Evolutionary conservation across 352 stramenopile species (phyloP), one percentile per base, ranked within the genome.

Genomic region (Phytophthora chlamydospora): DNA sequence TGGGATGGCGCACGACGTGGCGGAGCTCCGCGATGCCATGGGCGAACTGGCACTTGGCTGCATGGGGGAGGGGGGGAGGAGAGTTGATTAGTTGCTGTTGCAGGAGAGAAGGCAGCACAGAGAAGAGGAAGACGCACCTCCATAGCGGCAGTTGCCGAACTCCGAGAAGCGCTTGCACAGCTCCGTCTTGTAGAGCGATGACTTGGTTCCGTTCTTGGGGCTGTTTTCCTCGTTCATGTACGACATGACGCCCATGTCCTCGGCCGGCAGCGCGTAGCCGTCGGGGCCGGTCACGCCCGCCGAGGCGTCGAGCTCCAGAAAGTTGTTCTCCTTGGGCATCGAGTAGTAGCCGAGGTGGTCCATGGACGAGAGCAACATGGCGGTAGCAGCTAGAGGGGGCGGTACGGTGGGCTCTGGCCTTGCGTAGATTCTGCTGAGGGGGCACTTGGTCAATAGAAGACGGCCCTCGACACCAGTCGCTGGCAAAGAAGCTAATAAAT

Each of bases 31-130:
- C 77, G 48, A 92, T 74, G 29, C 87, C 87, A 48, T 95, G 87
- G 21, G 87, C 87, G 62, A 95, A 95, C 57, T 95, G 87, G 62
- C 87, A 95, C 67, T 95, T 95, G 70, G 83, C 84, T 89, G 58
- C 21, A 24, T 38, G 14, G n/a, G 10, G 11, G 29, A 44, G 32
- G 4, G 16, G 44, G 5, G 65, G 17, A 40, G n/a, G n/a, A 58
- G n/a, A 5, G 38, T 70, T 39, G 54, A 40, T 58, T 32, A 40
- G 21, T 24, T 16, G 6, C 8, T 49, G 21, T 3, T 24, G 21
- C 14, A 29, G 6, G 6, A 39, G 21, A 39, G 6, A 19, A 16
- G 5, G 36, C 7, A 34, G 29, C 16, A 60, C 8, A n/a, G 24
- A 43, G n/a, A 42, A 11, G 8, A 29, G 2, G 31, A 31, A 31